Evolutionary conservation across 1,139 yeast genomes (phyloP), one percentile per base, ranked within the genome.

Genomic region (Lodderomyces orthopsilosis): DNA sequence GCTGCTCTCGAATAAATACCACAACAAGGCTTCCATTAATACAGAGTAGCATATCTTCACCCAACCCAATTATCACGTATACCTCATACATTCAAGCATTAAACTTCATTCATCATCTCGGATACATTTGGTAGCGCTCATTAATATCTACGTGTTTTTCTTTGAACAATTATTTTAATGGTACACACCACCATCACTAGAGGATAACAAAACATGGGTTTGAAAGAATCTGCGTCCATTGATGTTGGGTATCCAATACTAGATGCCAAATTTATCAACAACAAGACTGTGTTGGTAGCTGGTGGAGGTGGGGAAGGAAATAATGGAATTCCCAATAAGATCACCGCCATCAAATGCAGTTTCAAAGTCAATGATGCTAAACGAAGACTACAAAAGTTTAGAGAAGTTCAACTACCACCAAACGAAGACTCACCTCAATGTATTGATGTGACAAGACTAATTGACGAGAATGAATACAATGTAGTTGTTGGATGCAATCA

Each of bases 261-360:
- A 56, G 94, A 88, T 2, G 83, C 91, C 46, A 77, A 78, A 51
- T 91, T 88, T 59, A 70, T 83, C 43, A 74, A 79, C 53, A 75
- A 82, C 52, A 69, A 74, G 51, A 77, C 83, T 3, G 62, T 90
- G 28, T 63, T 90, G 42, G 86, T 85, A 23, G 81, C 90, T 5
- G 98, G 98, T 35, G 98, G 98, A 37, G 97, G 97, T 32, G 98
- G 97, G 33, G 95, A 88, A 62, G 95, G 95, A 13, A 83, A 79
- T 56, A 74, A 88, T 57, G 97, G 96, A 37, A 81, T 90, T 44
- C 87, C 93, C 38, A 91, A 91, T 63, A 89, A 86, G 60, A 70
- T 91, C 53, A 81, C 90, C n/a, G 89, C 85, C 14, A 64, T 84
- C 38, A 69, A 77, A 45, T 69, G 85, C 44, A 76, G 77, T 53